Conservation (phyloP, 2,329 filamentous ascomycete genomes). For the Simplicillium sp. region DNA sequence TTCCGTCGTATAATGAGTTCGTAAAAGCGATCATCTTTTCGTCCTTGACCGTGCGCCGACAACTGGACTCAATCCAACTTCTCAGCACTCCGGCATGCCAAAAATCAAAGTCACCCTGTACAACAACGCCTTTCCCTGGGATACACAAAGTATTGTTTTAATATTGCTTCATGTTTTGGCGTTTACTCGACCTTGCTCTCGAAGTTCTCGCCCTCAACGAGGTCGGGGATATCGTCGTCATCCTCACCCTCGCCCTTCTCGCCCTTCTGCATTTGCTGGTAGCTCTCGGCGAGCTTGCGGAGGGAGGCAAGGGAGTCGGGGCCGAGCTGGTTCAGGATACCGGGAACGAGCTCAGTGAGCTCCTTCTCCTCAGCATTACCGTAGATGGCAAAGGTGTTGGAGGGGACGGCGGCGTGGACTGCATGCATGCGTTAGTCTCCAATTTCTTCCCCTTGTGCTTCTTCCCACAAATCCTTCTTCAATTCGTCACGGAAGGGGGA, state of each 20-base stretch:
- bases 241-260: constrained; percentile 74
- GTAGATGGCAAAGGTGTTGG: constrained; percentile 99
- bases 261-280: constrained; percentile 97
- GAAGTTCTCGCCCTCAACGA: constrained; percentile 96
- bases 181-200: constrained; percentile 92
- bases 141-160: no score
- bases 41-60: no score
- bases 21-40: no score
- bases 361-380: constrained; percentile 99
- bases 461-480: no score
- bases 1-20: background rate
- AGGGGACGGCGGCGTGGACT: constrained; percentile 95
- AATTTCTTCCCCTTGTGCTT: no score
- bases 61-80: no score
- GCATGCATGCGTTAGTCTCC: constrained; percentile 8
- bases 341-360: constrained; percentile 96
- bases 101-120: no score
- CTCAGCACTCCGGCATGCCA: no score
- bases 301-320: constrained; percentile 96
- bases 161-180: no score
- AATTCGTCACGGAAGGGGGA: no score
- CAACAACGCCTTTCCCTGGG: no score
- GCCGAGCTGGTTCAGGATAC: constrained; percentile 98
- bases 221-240: constrained; percentile 92
- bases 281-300: constrained; percentile 97